phyloP scores from a whole-genome alignment of 2,329 filamentous ascomycete genomes.

The Westerdykella aurantiaca region DNA sequence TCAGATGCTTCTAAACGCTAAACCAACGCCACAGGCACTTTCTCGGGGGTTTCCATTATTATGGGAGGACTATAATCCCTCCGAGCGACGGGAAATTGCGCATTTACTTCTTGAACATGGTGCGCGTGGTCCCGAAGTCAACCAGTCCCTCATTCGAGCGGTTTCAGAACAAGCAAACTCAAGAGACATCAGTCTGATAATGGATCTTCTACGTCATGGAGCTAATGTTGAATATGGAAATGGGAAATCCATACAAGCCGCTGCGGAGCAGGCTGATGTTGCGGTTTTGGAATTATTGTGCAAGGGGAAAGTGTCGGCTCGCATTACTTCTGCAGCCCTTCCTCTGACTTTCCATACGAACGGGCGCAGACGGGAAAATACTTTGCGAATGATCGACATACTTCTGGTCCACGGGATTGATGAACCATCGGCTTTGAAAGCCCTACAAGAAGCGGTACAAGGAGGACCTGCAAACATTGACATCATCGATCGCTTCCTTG shows the following conservation, averaged over 20 bases:
- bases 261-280: conserved; percentile 25
- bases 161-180: conserved; percentile 20
- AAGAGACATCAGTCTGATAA: conserved; percentile 22
- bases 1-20: conserved; percentile 15
- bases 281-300: conserved; percentile 23
- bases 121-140: conserved; percentile 23
- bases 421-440: conserved; percentile 15
- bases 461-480: conserved; percentile 29
- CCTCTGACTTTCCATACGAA: conserved; percentile 23
- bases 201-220: conserved; percentile 19
- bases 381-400: conserved; percentile 23
- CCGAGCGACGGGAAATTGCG: conserved; percentile 19
- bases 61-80: conserved; percentile 11
- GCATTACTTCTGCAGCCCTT: conserved; percentile 22
- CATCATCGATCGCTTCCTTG: conserved; percentile 25
- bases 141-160: conserved; percentile 25
- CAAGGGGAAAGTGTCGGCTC: conserved; percentile 13
- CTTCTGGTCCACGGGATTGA: conserved; percentile 22
- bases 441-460: conserved; percentile 23
- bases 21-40: conserved; percentile 18
- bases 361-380: conserved; percentile 17
- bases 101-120: conserved; percentile 22
- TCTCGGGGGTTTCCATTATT: conserved; percentile 20
- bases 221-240: conserved; percentile 22
- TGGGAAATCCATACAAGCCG: conserved; percentile 21